Evolutionary conservation across 768 basidiomycete genomes (phyloP).

Genomic region (Tylopilus balloui): DNA sequence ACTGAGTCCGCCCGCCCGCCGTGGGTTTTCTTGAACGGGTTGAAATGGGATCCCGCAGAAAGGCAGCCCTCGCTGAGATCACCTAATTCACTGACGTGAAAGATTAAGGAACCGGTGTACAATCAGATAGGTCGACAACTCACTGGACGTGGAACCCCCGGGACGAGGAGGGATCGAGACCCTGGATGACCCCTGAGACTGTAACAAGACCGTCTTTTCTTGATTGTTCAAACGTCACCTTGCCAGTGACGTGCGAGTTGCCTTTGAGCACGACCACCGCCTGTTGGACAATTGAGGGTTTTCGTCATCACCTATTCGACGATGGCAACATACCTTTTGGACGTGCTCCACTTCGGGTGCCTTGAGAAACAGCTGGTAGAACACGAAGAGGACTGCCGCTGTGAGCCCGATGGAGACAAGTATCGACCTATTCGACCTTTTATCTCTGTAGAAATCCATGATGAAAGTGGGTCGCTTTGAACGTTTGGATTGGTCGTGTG

Average conservation of each 20-base stretch:
- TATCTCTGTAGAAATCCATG: conserved; percentile 24
- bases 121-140: conserved; percentile 22
- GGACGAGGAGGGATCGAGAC: conserved; percentile 51
- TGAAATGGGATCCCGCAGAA: conserved; percentile 74
- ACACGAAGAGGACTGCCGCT: conserved; percentile 14
- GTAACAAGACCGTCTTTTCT: conserved; percentile 47
- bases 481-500: neutral
- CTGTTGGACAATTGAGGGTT: conserved; percentile 25
- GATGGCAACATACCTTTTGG: conserved; percentile 18
- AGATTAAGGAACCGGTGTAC: conserved; percentile 12
- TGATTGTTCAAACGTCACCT: conserved; percentile 60
- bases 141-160: conserved; percentile 84
- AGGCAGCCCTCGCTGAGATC: conserved; percentile 63
- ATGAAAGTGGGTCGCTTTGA: neutral
- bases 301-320: neutral
- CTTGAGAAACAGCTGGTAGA: conserved; percentile 19
- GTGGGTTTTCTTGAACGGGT: conserved; percentile 62
- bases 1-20: conserved; percentile 52
- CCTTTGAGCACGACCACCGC: conserved; percentile 61
- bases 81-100: conserved; percentile 37
- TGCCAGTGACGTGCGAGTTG: conserved; percentile 56
- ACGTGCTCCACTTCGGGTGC: conserved; percentile 15
- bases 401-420: conserved; percentile 12
- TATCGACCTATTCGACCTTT: conserved; percentile 20
- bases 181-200: conserved; percentile 57